Evolutionary conservation across 2,329 filamentous ascomycete species (phyloP).

Genomic region (Sporothrix luriei): DNA sequence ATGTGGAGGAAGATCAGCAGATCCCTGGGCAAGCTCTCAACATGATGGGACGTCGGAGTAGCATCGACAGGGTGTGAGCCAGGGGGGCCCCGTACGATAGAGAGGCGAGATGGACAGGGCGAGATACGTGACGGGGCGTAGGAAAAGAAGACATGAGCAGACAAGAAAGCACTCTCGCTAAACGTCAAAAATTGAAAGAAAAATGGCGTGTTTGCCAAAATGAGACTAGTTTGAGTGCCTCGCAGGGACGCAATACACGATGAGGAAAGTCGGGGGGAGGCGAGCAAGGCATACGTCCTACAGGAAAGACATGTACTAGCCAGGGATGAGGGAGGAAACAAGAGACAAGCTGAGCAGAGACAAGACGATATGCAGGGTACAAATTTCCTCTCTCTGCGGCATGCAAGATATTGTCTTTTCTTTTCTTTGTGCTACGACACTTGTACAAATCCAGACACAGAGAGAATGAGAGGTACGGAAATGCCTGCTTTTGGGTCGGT

Average conservation of each 20-base stretch:
- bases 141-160: too few species aligned
- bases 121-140: too few species aligned
- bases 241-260: not conserved
- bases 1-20: too few species aligned
- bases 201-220: conserved; percentile 1
- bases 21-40: too few species aligned
- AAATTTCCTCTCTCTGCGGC: too few species aligned
- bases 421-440: conserved; percentile 3
- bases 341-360: conserved; percentile 8
- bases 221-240: not conserved
- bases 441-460: not conserved
- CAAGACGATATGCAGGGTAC: conserved; percentile 4
- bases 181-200: not conserved
- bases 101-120: too few species aligned
- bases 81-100: too few species aligned
- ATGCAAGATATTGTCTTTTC: not conserved
- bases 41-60: too few species aligned
- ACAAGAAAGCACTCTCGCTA: too few species aligned
- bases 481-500: not conserved
- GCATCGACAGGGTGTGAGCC: too few species aligned
- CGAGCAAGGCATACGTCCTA: not conserved
- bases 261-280: too few species aligned
- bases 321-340: not conserved
- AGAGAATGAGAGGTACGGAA: not conserved
- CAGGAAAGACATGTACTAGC: not conserved